Percentiles rank a stretch among this genome's conserved stretches.
Conservation (phyloP, 257 asterid species). For the Primulina tabacum region DNA sequence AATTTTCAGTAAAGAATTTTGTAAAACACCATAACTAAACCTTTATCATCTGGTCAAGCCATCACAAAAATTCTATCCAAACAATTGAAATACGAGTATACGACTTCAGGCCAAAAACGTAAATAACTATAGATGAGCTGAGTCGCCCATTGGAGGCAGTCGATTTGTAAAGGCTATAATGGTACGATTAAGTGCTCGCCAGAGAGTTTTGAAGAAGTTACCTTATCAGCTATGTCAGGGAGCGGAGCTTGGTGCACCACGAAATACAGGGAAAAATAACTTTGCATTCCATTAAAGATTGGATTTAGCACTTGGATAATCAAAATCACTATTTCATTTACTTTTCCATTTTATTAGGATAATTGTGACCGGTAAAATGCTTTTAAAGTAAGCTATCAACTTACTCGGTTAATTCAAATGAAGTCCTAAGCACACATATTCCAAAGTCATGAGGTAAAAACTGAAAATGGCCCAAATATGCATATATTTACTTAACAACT, state of each 20-base stretch:
- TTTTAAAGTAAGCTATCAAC: no score
- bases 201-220: neutral
- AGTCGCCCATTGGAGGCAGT: neutral
- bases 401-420: no score
- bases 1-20: neutral
- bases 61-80: neutral
- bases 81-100: no score
- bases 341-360: no score
- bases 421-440: no score
- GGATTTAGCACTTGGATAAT: neutral
- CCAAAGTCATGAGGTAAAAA: no score
- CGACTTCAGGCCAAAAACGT: neutral
- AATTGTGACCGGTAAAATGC: no score
- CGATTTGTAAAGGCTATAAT: neutral
- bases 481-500: neutral
- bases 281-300: neutral
- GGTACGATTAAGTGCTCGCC: neutral
- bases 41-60: neutral
- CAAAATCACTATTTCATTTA: no score
- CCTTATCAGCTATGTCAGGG: neutral
- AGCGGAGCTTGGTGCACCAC: neutral
- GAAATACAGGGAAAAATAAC: neutral
- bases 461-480: no score
- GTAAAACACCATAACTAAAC: neutral
- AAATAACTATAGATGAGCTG: neutral